A percentile compares a stretch with the other conserved stretches of the same genome.
These are phyloP conservation scores for Trichopus zeylanicus DNA, from an alignment of 116 monocot species.

Conservation along the genomic window DNA sequence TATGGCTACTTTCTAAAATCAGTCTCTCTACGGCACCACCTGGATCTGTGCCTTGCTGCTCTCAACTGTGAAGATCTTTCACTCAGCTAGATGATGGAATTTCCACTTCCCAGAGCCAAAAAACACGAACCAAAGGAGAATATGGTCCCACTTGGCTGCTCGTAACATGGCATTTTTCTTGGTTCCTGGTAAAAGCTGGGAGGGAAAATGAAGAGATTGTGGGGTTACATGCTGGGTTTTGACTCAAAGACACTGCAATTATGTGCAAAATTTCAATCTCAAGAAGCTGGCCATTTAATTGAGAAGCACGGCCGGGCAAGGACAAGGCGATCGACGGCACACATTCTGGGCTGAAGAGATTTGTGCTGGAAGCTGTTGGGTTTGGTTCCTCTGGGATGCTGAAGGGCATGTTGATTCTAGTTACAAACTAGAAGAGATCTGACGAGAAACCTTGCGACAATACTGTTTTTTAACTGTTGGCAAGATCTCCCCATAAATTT, in stretches of 20 bases:
- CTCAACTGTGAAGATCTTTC: conserved; percentile 13
- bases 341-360: conserved; percentile 26
- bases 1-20: conserved; percentile 64
- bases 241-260: conserved; percentile 35
- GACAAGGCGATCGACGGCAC: conserved; percentile 20
- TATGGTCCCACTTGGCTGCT: conserved; percentile 14
- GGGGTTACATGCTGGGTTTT: conserved; percentile 41
- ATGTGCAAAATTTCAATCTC: conserved; percentile 50
- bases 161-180: conserved; percentile 8
- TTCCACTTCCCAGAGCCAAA: conserved; percentile 8
- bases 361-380: conserved; percentile 54
- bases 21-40: conserved; percentile 25
- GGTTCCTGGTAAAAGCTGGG: conserved; percentile 6
- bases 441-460: background rate
- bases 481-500: background rate
- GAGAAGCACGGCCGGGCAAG: conserved; percentile 40
- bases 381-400: conserved; percentile 51
- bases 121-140: conserved; percentile 9
- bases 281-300: conserved; percentile 36
- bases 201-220: conserved; percentile 20
- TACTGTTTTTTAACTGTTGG: background rate
- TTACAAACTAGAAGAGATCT: conserved; percentile 8
- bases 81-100: conserved; percentile 9
- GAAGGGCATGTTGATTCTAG: conserved; percentile 38
- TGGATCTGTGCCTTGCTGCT: conserved; percentile 39